Conservation (phyloP, 495 filamentous ascomycete species). For the Tetracladium marchalianum region DNA sequence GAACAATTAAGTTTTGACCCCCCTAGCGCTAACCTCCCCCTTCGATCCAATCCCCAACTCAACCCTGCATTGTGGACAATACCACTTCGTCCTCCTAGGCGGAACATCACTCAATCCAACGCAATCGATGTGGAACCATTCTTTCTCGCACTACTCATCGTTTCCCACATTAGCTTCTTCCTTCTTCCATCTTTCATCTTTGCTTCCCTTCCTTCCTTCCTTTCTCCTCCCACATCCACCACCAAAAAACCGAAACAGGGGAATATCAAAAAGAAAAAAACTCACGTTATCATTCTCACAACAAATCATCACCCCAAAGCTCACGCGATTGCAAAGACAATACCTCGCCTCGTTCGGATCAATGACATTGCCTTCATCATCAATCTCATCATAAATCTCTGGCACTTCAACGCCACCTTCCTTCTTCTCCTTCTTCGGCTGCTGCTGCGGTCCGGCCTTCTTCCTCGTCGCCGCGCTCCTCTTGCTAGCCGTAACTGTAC, state of each 20-base stretch:
- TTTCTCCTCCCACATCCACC: not conserved
- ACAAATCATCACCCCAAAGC: conserved; percentile 89
- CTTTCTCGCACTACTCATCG: conserved; percentile 56
- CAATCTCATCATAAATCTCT: conserved; percentile 41
- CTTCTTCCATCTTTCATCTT: conserved; percentile 1
- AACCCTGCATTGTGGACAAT: conserved; percentile 77
- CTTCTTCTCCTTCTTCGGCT: conserved; percentile 34
- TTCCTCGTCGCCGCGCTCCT: conserved; percentile 69
- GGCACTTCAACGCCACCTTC: conserved; percentile 29
- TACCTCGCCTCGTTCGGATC: conserved; percentile 83
- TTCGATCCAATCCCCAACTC: conserved; percentile 52
- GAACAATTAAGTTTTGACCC: conserved; percentile 34
- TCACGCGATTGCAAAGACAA: conserved; percentile 85
- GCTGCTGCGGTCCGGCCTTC: conserved; percentile 44
- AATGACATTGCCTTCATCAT: conserved; percentile 64
- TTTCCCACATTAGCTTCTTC: conserved; percentile 13
- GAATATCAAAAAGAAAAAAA: conserved; percentile 13
- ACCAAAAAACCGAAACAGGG: conserved; percentile 1
- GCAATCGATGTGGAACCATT: conserved; percentile 94
- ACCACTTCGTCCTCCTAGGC: conserved; percentile 79
- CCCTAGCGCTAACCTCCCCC: conserved; percentile 43
- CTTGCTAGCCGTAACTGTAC: conserved; percentile 65
- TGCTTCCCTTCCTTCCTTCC: not conserved
- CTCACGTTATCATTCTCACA: conserved; percentile 88
- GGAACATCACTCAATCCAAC: conserved; percentile 70